Conservation (phyloP, 2,329 filamentous ascomycete species). For the Polychaeton citri region DNA sequence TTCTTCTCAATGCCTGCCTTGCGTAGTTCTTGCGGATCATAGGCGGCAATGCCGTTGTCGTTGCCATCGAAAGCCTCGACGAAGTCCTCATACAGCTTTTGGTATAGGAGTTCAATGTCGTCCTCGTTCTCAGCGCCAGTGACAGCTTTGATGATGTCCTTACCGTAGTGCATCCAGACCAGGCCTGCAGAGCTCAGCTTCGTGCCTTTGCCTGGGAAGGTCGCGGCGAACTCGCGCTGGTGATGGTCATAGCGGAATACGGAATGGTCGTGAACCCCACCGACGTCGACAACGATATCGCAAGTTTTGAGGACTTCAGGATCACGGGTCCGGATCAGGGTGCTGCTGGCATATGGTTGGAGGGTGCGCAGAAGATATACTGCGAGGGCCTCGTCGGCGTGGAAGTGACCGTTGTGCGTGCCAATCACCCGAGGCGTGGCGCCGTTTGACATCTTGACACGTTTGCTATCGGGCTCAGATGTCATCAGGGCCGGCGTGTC, state of each 20-base stretch:
- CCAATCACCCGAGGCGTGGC: slow-evolving; percentile 48
- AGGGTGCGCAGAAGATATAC: slow-evolving; percentile 90
- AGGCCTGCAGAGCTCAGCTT: slow-evolving; percentile 90
- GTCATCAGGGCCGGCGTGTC: too few species aligned
- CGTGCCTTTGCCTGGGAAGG: slow-evolving; percentile 70
- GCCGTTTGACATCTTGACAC: slow-evolving; percentile 57
- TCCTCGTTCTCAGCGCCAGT: slow-evolving; percentile 47
- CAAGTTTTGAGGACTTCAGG: slow-evolving; percentile 62
- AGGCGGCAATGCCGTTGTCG: slow-evolving; percentile 83
- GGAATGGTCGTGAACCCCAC: slow-evolving; percentile 73
- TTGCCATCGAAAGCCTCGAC: slow-evolving; percentile 94
- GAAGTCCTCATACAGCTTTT: slow-evolving; percentile 85
- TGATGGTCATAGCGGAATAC: slow-evolving; percentile 88
- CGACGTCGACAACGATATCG: slow-evolving; percentile 96
- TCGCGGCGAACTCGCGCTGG: slow-evolving; percentile 77
- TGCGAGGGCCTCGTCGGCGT: slow-evolving; percentile 93
- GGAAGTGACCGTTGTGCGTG: slow-evolving; percentile 97
- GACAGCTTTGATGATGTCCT: slow-evolving; percentile 60
- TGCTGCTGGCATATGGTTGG: slow-evolving; percentile 60
- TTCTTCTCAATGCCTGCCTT: slow-evolving; percentile 65
- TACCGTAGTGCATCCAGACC: slow-evolving; percentile 92
- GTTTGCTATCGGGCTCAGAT: slow-evolving; percentile 46
- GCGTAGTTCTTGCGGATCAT: slow-evolving; percentile 57
- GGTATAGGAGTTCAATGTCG: slow-evolving; percentile 63
- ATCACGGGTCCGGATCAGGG: slow-evolving; percentile 79